Evolutionary conservation across 169 alveolate genomes (phyloP).

Genomic region (Eimeria necatrix): DNA sequence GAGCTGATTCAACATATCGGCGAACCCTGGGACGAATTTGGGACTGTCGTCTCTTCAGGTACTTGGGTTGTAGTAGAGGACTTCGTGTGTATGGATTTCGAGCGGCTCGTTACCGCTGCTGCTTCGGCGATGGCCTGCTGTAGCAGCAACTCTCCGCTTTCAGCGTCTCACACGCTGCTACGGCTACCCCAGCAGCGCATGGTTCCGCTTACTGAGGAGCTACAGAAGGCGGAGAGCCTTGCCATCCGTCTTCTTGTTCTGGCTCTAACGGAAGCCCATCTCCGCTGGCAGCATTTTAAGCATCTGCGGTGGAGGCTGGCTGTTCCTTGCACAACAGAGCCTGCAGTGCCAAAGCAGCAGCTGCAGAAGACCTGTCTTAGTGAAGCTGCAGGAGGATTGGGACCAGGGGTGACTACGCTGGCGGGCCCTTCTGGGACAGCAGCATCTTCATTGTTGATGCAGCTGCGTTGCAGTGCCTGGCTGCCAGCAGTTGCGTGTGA

Average conservation of each 20-base stretch:
- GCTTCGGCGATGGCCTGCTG: background rate
- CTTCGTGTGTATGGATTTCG: conserved; percentile 49
- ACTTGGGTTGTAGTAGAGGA: conserved; percentile 13
- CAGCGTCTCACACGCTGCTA: background rate
- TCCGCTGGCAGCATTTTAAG: conserved; percentile 10
- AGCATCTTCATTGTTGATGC: conserved; percentile 39
- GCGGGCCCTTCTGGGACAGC: background rate
- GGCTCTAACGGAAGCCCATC: conserved; percentile 42
- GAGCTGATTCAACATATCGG: background rate
- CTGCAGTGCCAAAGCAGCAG: conserved; percentile 26
- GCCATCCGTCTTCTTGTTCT: background rate
- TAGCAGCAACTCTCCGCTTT: background rate
- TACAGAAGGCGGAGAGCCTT: conserved; percentile 21
- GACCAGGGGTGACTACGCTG: background rate
- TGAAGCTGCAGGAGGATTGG: background rate
- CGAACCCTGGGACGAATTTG: background rate
- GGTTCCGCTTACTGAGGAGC: conserved; percentile 6
- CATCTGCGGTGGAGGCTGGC: conserved; percentile 41
- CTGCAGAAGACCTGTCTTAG: background rate
- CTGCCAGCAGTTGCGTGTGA: conserved; percentile 71
- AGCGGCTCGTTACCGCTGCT: conserved; percentile 47
- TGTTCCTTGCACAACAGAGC: background rate
- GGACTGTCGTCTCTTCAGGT: conserved; percentile 28
- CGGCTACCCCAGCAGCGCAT: conserved; percentile 45
- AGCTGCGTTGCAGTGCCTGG: conserved; percentile 71